Evolutionary conservation across 1,139 yeast species (phyloP).

Genomic region (Arxiozyma slooffiae): DNA sequence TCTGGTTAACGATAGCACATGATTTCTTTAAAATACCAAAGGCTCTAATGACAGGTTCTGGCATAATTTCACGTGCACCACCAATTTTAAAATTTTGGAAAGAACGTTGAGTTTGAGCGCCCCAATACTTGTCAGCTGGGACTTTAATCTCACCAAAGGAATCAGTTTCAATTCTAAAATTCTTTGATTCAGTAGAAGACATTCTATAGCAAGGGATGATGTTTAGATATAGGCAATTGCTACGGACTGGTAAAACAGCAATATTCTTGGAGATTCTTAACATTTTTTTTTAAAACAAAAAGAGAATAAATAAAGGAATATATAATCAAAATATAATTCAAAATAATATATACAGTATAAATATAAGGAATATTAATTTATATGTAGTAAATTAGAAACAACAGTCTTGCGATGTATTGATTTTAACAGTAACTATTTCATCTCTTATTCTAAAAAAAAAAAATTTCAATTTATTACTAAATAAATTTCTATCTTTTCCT

Average conservation of each 20-base stretch:
- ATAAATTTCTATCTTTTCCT: no score
- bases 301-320: neutral
- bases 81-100: slow-evolving; percentile 92
- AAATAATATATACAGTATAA: neutral
- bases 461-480: no score
- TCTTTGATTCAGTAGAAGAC: neutral
- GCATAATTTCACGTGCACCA: slow-evolving; percentile 82
- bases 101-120: slow-evolving; percentile 96
- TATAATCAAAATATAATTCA: no score
- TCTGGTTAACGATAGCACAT: slow-evolving; percentile 83
- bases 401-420: neutral
- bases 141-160: slow-evolving; percentile 96
- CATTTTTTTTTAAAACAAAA: neutral
- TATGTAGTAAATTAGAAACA: neutral
- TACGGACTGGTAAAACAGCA: neutral
- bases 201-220: neutral
- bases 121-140: slow-evolving; percentile 80
- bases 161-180: slow-evolving; percentile 72
- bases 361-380: neutral
- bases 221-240: neutral
- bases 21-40: slow-evolving; percentile 92
- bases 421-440: no score
- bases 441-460: neutral
- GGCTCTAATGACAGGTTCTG: slow-evolving; percentile 80
- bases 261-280: neutral